A percentile compares a stretch with the other conserved stretches of the same genome.
Evolutionary conservation across 352 stramenopile species (phyloP).

Genomic region (Pythium insidiosum): DNA sequence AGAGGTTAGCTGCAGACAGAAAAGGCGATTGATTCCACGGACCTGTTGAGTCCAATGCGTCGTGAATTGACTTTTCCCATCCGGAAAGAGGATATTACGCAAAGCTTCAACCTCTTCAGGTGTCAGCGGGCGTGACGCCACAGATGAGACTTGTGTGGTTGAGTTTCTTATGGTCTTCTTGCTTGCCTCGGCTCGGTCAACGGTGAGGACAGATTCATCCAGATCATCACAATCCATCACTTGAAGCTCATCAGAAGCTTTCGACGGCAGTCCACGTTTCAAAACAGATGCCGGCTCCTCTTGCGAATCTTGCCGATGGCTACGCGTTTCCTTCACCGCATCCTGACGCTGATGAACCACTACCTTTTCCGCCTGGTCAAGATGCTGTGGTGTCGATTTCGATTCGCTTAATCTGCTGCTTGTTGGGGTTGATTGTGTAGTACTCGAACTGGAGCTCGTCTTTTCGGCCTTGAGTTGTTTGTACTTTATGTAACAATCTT

Average conservation of each 20-base stretch:
- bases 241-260: conserved; percentile 23
- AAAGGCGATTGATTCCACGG: no score
- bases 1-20: background rate
- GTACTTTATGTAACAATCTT: conserved; percentile 82
- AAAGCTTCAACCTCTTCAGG: conserved; percentile 37
- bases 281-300: no score
- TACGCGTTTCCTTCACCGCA: no score
- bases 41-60: conserved; percentile 69
- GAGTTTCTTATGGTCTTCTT: no score
- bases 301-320: no score
- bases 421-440: background rate
- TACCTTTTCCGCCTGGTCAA: no score
- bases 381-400: no score
- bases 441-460: conserved; percentile 8
- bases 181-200: background rate
- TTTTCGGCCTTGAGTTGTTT: conserved; percentile 73
- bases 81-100: conserved; percentile 50
- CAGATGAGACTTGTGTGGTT: no score
- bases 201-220: conserved; percentile 3
- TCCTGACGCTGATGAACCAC: no score
- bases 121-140: conserved; percentile 19
- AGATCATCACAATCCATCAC: conserved; percentile 52
- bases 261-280: no score
- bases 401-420: conserved; percentile 11
- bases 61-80: conserved; percentile 45